Conservation (phyloP, 2,329 filamentous ascomycete species). For the Aspergillus pseudotamarii region DNA sequence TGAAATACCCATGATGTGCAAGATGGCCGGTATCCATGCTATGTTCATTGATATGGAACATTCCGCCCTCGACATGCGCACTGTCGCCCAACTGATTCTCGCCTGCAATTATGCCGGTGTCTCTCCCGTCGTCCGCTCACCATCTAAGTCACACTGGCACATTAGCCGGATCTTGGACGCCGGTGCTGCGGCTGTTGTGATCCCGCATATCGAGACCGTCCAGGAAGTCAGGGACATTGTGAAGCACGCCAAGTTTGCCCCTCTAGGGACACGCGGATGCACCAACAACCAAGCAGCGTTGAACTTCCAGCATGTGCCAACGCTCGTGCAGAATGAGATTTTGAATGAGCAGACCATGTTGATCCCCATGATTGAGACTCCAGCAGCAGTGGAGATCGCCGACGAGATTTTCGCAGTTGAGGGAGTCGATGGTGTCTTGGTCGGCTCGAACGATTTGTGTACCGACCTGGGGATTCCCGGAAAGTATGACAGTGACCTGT, state of each 20-base stretch:
- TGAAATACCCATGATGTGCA: constrained; percentile 39
- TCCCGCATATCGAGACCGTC: background rate
- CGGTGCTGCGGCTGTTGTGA: background rate
- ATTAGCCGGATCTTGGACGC: background rate
- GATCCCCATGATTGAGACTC: background rate
- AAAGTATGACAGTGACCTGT: constrained; percentile 15
- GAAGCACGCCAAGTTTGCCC: background rate
- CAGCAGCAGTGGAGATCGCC: background rate
- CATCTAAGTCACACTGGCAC: background rate
- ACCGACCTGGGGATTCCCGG: constrained; percentile 49
- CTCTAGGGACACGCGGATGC: background rate
- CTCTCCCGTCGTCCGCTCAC: background rate
- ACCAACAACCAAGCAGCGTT: background rate
- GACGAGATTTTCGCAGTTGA: constrained; percentile 41
- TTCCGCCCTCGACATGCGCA: constrained; percentile 41
- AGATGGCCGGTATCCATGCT: constrained; percentile 46
- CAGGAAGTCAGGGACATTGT: background rate
- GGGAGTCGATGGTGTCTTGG: constrained; percentile 48
- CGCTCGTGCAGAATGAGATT: background rate
- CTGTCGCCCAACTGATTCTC: constrained; percentile 41
- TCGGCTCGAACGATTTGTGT: constrained; percentile 50
- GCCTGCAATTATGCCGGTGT: constrained; percentile 40
- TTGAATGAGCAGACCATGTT: background rate
- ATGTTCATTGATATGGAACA: constrained; percentile 53
- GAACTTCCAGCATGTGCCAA: background rate